phyloP scores from a whole-genome alignment of 2,329 filamentous ascomycete species.

The Leptographium wingfieldii region DNA sequence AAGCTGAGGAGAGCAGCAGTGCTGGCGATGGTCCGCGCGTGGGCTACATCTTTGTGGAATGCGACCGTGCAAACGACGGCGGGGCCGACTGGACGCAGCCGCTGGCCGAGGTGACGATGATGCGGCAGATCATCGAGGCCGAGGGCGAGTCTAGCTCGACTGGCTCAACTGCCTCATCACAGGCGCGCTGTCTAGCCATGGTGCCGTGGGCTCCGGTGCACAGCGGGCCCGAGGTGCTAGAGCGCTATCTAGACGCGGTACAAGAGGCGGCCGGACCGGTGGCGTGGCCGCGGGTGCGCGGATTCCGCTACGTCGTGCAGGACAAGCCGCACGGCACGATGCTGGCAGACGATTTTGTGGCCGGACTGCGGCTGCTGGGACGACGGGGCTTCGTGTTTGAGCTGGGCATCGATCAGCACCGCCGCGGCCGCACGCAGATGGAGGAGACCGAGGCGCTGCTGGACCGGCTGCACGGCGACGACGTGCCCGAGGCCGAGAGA shows the following conservation, averaged over 20 bases:
- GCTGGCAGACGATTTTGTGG: slow-evolving; percentile 50
- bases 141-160: slow-evolving; percentile 24
- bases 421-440: slow-evolving; percentile 62
- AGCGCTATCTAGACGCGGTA: slow-evolving; percentile 51
- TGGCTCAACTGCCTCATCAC: slow-evolving; percentile 36
- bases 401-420: slow-evolving; percentile 68
- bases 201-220: slow-evolving; percentile 81
- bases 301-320: slow-evolving; percentile 75
- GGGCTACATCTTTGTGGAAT: slow-evolving; percentile 75
- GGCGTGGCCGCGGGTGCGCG: slow-evolving; percentile 56
- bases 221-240: slow-evolving; percentile 45
- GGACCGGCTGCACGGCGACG: slow-evolving; percentile 47
- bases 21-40: slow-evolving; percentile 23
- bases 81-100: slow-evolving; percentile 52
- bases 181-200: slow-evolving; percentile 51
- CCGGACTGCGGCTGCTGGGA: slow-evolving; percentile 52
- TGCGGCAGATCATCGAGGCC: slow-evolving; percentile 54
- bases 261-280: slow-evolving; percentile 48
- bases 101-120: slow-evolving; percentile 58
- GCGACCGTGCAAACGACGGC: slow-evolving; percentile 57
- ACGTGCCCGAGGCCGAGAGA: slow-evolving; percentile 43
- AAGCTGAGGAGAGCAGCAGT: slow-evolving; percentile 18
- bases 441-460: slow-evolving; percentile 62
- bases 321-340: slow-evolving; percentile 57
- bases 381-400: slow-evolving; percentile 60